Percentiles rank a stretch among this genome's conserved stretches.
Conservation (phyloP, 2,329 filamentous ascomycete genomes). For the Beauveria sp. region DNA sequence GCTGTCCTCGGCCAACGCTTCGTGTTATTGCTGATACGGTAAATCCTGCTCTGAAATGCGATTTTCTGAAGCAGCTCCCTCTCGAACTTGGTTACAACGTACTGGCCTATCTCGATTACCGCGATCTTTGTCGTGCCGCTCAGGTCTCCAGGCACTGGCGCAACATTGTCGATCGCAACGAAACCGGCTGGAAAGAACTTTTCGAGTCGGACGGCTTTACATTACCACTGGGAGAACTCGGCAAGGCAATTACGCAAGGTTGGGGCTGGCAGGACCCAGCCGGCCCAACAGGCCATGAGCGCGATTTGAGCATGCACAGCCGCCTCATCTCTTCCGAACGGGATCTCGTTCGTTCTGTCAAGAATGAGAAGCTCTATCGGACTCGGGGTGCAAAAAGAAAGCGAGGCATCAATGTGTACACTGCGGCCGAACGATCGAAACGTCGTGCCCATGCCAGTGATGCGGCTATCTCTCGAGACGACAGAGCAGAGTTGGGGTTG, state of each 20-base stretch:
- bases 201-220: slow-evolving; percentile 77
- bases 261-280: slow-evolving; percentile 96
- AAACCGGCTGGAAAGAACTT: slow-evolving; percentile 91
- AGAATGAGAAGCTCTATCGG: slow-evolving; percentile 35
- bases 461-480: slow-evolving; percentile 32
- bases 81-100: slow-evolving; percentile 82
- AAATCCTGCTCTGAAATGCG: slow-evolving; percentile 89
- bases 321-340: slow-evolving; percentile 45
- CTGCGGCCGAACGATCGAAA: slow-evolving; percentile 43
- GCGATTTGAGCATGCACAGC: slow-evolving; percentile 61
- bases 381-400: slow-evolving; percentile 49
- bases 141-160: slow-evolving; percentile 95
- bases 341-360: slow-evolving; percentile 37
- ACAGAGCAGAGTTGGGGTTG: slow-evolving; percentile 30
- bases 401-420: slow-evolving; percentile 38
- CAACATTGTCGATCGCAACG: slow-evolving; percentile 81
- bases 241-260: slow-evolving; percentile 78
- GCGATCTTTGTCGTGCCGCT: slow-evolving; percentile 80
- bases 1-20: slow-evolving; percentile 80
- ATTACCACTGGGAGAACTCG: slow-evolving; percentile 73
- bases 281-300: slow-evolving; percentile 66
- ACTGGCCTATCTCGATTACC: slow-evolving; percentile 75
- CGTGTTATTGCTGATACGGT: slow-evolving; percentile 86
- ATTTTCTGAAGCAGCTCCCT: slow-evolving; percentile 79
- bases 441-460: slow-evolving; percentile 44